Evolutionary conservation across 495 filamentous ascomycete species (phyloP).

Genomic region (Melanomma pulvis-pyrius): DNA sequence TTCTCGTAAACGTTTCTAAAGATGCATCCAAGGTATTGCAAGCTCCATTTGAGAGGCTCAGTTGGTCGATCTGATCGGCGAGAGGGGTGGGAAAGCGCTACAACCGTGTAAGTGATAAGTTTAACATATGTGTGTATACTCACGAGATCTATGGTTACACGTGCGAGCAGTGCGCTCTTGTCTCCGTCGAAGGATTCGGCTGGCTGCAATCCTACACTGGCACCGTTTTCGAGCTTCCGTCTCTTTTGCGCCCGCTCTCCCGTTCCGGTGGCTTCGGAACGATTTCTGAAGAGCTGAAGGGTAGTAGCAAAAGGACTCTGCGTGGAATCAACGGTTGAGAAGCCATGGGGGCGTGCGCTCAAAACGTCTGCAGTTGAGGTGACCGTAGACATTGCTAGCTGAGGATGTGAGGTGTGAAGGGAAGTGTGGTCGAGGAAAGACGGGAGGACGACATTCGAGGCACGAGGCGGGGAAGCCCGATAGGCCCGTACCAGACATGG

Average conservation of each 20-base stretch:
- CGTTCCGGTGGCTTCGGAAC: background rate
- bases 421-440: background rate
- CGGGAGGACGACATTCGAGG: background rate
- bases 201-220: background rate
- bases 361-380: background rate
- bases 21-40: constrained; percentile 11
- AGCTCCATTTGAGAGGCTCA: background rate
- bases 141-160: constrained; percentile 8
- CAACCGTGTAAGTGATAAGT: background rate
- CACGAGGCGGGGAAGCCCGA: background rate
- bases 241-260: constrained; percentile 6
- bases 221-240: constrained; percentile 11
- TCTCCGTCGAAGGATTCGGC: background rate
- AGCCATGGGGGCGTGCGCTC: background rate
- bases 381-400: background rate
- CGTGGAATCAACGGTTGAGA: background rate
- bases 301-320: background rate
- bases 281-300: background rate
- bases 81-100: background rate
- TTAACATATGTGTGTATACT: background rate
- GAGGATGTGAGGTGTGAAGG: background rate
- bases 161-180: constrained; percentile 15
- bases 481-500: no score
- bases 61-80: background rate
- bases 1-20: constrained; percentile 18